Base-by-base conservation (phyloP, 306 rosid genomes). In the Cicer bijugum region DNA sequence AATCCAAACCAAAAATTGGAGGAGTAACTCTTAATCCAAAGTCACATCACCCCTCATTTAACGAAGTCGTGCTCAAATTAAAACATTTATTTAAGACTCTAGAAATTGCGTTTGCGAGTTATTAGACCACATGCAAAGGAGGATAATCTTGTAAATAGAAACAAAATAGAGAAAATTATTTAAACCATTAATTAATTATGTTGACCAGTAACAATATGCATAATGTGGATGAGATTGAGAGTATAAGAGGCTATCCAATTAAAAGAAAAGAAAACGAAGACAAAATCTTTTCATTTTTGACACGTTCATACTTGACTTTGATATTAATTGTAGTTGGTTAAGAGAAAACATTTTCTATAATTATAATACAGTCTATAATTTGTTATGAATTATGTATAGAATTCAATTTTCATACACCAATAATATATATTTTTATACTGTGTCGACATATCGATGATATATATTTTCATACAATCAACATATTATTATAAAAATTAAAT, bases 51-150 rank as follows among this genome's bases (percentile, higher is more conserved):
- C 33, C 14, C 64, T 38, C 42, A 19, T 59, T 16, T 52, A 52
- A 52, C 11, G 14, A 51, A 75, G 79, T 52, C 39, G 79, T 75
- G 65, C 11, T 51, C 44, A 59, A 28, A 23, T 17, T 57, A 28
- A 55, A 20, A 59, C 12, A 59, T 56, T 8, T 20, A 57, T 20
- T 57, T 60, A 8, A 50, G 14, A 46, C 19, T 1, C 56, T 50
- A 6, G 56, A 50, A n/a, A 19, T 42, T 52, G 12, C 19, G 17
- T 46, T 72, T 23, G 55, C 1, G 8, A 42, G 14, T 14, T 59
- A 45, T 23, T 40, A 17, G 8, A 39, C 65, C 74, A 20, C 12
- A 28, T 2, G 15, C 9, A 4, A 20, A 58, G 20, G 9, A 56
- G 15, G 56, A 20, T 12, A 9, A 12, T 9, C 23, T 20, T 42